These are phyloP conservation scores for Colletotrichum sp. DNA, from an alignment of 2,329 filamentous ascomycete species.

Conservation along the genomic window DNA sequence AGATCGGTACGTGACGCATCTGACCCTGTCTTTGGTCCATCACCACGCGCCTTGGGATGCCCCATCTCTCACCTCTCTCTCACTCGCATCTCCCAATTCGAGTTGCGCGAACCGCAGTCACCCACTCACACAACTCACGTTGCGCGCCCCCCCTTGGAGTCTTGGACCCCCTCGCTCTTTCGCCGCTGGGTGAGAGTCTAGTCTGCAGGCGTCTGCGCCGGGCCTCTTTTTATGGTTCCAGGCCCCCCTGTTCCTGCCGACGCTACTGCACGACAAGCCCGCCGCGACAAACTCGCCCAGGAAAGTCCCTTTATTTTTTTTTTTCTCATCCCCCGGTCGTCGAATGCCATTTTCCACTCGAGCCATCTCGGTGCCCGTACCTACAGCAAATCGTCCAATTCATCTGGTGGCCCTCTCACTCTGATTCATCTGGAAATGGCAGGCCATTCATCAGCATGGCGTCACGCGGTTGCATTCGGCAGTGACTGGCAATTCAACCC, in stretches of 20 bases:
- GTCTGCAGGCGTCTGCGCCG: slow-evolving; percentile 14
- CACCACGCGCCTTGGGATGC: background rate
- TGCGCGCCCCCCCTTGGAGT: background rate
- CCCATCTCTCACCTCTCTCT: background rate
- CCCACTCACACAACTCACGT: background rate
- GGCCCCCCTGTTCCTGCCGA: slow-evolving; percentile 8
- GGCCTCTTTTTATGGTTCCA: slow-evolving; percentile 21
- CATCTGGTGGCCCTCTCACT: background rate
- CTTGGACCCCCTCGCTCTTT: background rate
- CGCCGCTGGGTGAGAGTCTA: background rate
- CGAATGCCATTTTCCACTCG: background rate
- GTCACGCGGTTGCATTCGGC: background rate
- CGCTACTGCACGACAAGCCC: slow-evolving; percentile 16
- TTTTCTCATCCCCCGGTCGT: background rate
- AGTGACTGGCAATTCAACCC: background rate
- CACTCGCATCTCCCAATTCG: background rate
- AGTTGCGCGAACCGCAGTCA: background rate
- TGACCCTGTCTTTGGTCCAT: background rate
- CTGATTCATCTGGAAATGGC: background rate
- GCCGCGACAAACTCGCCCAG: slow-evolving; percentile 9
- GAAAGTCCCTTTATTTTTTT: background rate
- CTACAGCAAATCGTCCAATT: background rate
- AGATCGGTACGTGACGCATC: background rate
- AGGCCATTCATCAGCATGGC: background rate
- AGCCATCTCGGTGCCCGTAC: background rate